phyloP scores from a whole-genome alignment of 2,329 filamentous ascomycete genomes.

The Esteya vermicola region DNA sequence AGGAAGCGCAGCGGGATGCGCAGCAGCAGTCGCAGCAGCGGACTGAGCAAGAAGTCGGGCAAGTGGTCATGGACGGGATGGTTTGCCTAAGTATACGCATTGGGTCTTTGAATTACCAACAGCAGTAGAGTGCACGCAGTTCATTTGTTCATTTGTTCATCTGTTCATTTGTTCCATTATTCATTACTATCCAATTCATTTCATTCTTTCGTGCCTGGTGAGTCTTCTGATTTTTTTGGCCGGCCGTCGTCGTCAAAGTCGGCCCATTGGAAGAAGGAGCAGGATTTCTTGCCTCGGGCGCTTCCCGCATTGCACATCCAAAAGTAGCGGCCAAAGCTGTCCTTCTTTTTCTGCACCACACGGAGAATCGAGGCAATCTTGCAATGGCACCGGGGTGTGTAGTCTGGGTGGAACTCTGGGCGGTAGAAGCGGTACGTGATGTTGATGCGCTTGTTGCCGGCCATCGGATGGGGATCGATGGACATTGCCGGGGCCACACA shows the following conservation, averaged over 20 bases:
- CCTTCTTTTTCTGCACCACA: constrained; percentile 65
- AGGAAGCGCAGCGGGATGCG: constrained; percentile 1
- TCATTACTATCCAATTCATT: background rate
- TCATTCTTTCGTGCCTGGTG: background rate
- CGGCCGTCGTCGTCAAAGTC: constrained; percentile 77
- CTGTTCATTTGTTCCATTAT: too few species aligned
- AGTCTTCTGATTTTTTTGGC: constrained; percentile 31
- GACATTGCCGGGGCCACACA: constrained; percentile 59
- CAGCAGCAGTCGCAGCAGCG: constrained; percentile 8
- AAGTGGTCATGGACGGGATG: constrained; percentile 13
- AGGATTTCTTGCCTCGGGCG: constrained; percentile 53
- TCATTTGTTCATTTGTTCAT: too few species aligned
- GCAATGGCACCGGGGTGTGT: constrained; percentile 69
- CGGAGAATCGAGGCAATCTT: constrained; percentile 53
- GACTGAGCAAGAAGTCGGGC: constrained; percentile 9
- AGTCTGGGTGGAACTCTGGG: constrained; percentile 57
- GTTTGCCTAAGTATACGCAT: constrained; percentile 7
- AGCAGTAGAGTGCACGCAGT: background rate
- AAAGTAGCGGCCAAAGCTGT: constrained; percentile 64
- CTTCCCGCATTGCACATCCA: constrained; percentile 84
- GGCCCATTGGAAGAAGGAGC: constrained; percentile 73
- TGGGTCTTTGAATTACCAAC: background rate
- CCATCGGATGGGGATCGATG: constrained; percentile 73
- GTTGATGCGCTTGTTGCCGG: constrained; percentile 73
- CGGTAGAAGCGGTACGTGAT: constrained; percentile 88